Conservation (phyloP, 2,329 filamentous ascomycete genomes). For the Colletotrichum sp. region DNA sequence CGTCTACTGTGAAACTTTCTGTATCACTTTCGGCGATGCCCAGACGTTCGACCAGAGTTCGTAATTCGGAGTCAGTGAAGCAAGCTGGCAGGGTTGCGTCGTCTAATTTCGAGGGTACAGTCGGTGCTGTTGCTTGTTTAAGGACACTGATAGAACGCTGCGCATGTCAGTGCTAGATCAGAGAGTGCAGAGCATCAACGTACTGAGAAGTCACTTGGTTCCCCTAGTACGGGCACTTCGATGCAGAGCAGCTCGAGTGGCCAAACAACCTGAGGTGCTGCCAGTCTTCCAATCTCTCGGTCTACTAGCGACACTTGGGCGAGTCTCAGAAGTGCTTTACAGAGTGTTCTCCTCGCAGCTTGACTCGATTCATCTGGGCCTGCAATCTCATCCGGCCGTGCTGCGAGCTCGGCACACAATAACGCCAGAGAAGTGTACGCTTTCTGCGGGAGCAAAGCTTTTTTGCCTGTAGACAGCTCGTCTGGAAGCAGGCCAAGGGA, state of each 20-base stretch:
- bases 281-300: slow-evolving; percentile 41
- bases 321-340: slow-evolving; percentile 42
- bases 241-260: slow-evolving; percentile 41
- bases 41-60: slow-evolving; percentile 26
- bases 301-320: slow-evolving; percentile 36
- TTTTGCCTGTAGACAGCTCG: not conserved
- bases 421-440: slow-evolving; percentile 42
- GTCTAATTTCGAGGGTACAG: slow-evolving; percentile 24
- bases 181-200: slow-evolving; percentile 10
- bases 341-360: slow-evolving; percentile 38
- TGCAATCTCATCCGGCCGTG: slow-evolving; percentile 34
- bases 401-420: slow-evolving; percentile 47
- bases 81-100: slow-evolving; percentile 22
- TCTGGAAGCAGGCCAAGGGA: slow-evolving; percentile 5
- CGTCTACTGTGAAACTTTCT: not conserved
- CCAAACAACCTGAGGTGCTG: slow-evolving; percentile 47
- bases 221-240: slow-evolving; percentile 33
- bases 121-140: slow-evolving; percentile 25
- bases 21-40: slow-evolving; percentile 11
- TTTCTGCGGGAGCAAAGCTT: slow-evolving; percentile 35
- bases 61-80: slow-evolving; percentile 30
- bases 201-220: slow-evolving; percentile 49
- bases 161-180: not conserved
- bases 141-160: slow-evolving; percentile 36
- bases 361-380: slow-evolving; percentile 29